These are phyloP conservation scores for Globisporangium emineosum DNA, from an alignment of 352 stramenopile genomes.

Conservation along the genomic window DNA sequence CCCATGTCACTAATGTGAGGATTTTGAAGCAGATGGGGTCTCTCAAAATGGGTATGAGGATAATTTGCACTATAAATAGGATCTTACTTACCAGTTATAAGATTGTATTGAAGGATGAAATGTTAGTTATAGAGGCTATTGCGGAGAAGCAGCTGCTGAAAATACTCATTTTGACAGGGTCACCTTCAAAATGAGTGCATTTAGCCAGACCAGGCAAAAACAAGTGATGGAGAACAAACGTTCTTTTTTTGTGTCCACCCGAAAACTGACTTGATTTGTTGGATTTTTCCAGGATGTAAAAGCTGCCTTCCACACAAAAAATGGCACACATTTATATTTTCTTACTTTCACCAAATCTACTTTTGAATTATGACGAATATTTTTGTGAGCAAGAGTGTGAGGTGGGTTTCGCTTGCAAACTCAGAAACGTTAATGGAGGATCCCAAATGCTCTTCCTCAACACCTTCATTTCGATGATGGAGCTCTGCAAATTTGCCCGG, in stretches of 20 bases:
- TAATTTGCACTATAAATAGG: neutral
- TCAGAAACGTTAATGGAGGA: neutral
- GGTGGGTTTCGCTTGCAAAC: neutral
- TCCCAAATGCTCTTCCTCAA: neutral
- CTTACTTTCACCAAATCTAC: neutral
- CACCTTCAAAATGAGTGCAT: too few species aligned
- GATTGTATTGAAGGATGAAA: neutral
- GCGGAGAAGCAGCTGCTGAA: neutral
- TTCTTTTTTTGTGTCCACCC: neutral
- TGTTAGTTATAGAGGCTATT: neutral
- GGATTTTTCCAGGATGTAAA: constrained; percentile 3
- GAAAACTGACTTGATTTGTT: constrained; percentile 15
- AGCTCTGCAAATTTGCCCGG: too few species aligned
- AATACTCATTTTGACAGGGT: too few species aligned
- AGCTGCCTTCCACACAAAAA: neutral
- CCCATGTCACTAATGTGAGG: constrained; percentile 2
- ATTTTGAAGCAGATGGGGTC: neutral
- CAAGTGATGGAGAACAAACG: neutral
- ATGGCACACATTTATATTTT: neutral
- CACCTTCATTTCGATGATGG: neutral
- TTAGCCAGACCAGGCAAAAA: neutral
- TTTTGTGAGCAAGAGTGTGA: neutral
- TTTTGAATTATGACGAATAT: neutral
- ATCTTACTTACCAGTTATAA: neutral
- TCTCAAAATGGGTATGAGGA: neutral